phyloP scores from a whole-genome alignment of 108 stramenopile genomes.

The Cyclotella atomus region DNA sequence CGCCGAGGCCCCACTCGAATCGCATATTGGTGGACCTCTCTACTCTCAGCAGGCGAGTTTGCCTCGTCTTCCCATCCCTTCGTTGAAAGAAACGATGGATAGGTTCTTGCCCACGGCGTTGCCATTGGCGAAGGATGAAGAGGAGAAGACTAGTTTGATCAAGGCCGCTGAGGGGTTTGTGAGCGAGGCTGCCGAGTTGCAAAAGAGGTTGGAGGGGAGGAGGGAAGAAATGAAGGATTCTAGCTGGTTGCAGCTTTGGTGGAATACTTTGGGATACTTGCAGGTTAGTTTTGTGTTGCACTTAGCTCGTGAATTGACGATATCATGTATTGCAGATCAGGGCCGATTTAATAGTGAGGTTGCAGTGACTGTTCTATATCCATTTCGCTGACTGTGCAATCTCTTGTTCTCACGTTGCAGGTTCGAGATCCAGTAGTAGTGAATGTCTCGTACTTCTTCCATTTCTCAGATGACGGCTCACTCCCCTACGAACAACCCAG shows the following conservation, averaged over 20 bases:
- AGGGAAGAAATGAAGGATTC: conserved; percentile 59
- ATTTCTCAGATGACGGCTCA: conserved; percentile 76
- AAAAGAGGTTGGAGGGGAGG: conserved; percentile 64
- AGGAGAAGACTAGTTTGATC: conserved; percentile 58
- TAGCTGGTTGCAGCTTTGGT: conserved; percentile 88
- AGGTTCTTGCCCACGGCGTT: conserved; percentile 73
- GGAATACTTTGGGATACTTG: conserved; percentile 87
- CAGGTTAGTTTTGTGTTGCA: conserved; percentile 58
- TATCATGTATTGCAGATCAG: too few relatives aligned
- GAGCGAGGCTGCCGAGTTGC: conserved; percentile 59
- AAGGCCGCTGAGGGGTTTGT: conserved; percentile 64
- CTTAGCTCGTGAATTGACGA: too few relatives aligned
- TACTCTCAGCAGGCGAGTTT: conserved; percentile 66
- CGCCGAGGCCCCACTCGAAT: conserved; percentile 69
- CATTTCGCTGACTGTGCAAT: too few relatives aligned
- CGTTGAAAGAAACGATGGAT: conserved; percentile 59
- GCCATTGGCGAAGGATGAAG: conserved; percentile 62
- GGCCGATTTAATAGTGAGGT: neutral
- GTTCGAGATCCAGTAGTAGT: conserved; percentile 87
- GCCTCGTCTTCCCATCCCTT: conserved; percentile 72
- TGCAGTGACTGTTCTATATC: too few relatives aligned
- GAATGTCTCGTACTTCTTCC: conserved; percentile 91
- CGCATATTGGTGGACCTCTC: conserved; percentile 65
- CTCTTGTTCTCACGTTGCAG: too few relatives aligned
- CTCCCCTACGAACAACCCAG: conserved; percentile 35